phyloP scores from a whole-genome alignment of 2,329 filamentous ascomycete species.

The Sporothrix brasiliensis region DNA sequence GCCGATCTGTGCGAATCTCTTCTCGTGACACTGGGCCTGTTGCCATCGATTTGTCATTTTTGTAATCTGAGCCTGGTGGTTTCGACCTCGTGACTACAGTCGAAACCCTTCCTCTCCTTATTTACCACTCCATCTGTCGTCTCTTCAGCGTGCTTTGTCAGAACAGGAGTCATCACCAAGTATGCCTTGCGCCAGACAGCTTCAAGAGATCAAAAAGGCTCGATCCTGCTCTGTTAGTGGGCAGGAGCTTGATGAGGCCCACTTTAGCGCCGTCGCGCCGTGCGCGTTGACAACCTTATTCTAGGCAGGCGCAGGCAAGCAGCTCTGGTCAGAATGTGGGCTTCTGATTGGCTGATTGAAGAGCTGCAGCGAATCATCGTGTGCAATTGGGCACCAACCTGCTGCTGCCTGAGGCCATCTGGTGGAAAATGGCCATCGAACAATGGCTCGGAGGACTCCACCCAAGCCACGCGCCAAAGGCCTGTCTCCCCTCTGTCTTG shows the following conservation, averaged over 20 bases:
- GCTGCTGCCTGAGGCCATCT: slow-evolving; percentile 30
- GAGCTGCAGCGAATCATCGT: slow-evolving; percentile 25
- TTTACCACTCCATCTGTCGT: not conserved
- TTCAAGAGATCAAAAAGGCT: not conserved
- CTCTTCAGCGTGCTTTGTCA: not conserved
- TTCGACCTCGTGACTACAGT: not conserved
- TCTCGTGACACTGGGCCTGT: not conserved
- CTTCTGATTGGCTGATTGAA: slow-evolving; percentile 20
- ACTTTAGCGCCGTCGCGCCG: slow-evolving; percentile 17
- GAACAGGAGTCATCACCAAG: slow-evolving; percentile 5
- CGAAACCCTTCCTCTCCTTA: not conserved
- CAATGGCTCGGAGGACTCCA: slow-evolving; percentile 1
- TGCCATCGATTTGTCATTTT: not conserved
- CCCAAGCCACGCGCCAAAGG: slow-evolving; percentile 24
- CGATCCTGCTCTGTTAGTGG: not conserved
- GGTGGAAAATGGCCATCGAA: not conserved
- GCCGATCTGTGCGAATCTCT: not conserved
- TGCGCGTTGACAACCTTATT: not conserved
- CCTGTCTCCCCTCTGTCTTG: not conserved
- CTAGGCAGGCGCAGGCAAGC: slow-evolving; percentile 27
- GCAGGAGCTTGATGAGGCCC: slow-evolving; percentile 7
- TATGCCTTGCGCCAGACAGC: slow-evolving; percentile 5
- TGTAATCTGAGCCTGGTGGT: not conserved
- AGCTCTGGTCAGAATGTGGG: not conserved
- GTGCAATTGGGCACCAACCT: slow-evolving; percentile 26